Percentiles rank a stretch among this genome's conserved stretches.
Conservation (phyloP, 768 basidiomycete species). For the Tephrocybe sp. region DNA sequence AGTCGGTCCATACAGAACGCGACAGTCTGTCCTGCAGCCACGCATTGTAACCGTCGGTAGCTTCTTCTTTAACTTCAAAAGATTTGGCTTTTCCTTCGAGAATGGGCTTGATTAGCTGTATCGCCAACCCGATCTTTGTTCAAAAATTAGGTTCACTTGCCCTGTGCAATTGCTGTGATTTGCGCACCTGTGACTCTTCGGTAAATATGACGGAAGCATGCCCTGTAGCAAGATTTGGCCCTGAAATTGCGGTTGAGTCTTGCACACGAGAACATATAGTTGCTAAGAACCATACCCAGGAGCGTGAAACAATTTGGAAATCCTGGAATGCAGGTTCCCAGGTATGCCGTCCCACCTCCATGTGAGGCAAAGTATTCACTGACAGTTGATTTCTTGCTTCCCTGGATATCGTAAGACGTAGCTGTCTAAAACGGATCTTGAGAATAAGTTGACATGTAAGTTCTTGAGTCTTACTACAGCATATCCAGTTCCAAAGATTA, state of each 20-base stretch:
- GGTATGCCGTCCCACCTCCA: conserved; percentile 52
- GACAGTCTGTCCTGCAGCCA: conserved; percentile 49
- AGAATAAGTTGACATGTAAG: background rate
- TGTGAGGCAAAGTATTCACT: conserved; percentile 47
- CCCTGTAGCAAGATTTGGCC: conserved; percentile 58
- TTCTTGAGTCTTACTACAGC: conserved; percentile 34
- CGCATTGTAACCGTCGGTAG: conserved; percentile 48
- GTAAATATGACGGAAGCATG: conserved; percentile 59
- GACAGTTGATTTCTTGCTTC: conserved; percentile 41
- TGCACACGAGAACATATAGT: background rate
- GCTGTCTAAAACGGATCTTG: conserved; percentile 30
- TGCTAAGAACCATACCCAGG: conserved; percentile 33
- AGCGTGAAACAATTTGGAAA: conserved; percentile 56
- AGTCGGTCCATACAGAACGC: conserved; percentile 52
- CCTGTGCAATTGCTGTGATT: no score
- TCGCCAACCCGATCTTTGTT: conserved; percentile 45
- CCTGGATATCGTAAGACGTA: conserved; percentile 36
- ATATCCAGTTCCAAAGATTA: conserved; percentile 60
- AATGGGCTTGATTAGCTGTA: conserved; percentile 54
- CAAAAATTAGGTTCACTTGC: conserved; percentile 6
- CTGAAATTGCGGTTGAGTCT: conserved; percentile 21
- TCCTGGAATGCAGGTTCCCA: conserved; percentile 53
- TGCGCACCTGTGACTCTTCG: conserved; percentile 53
- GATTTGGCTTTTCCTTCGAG: conserved; percentile 47
- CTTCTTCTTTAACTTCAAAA: conserved; percentile 47